phyloP scores from a whole-genome alignment of 2,329 filamentous ascomycete species.

The Proliferodiscus dingleyae region DNA sequence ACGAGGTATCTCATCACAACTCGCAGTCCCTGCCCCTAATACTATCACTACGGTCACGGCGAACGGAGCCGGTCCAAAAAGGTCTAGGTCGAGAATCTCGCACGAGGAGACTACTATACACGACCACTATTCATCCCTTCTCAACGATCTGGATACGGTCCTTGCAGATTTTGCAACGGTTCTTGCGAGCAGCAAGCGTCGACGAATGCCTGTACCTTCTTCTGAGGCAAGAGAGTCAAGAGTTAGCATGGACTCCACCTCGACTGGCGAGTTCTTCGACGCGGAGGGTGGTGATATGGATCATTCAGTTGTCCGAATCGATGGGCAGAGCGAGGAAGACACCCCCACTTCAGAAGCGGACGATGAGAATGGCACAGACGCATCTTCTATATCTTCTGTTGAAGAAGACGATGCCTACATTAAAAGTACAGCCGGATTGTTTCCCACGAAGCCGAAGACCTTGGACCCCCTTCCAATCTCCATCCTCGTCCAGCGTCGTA shows the following conservation, averaged over 20 bases:
- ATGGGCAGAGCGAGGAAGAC: conserved; percentile 66
- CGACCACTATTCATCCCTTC: conserved; percentile 76
- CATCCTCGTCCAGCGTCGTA: conserved; percentile 59
- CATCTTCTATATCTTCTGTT: conserved; percentile 56
- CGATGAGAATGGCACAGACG: conserved; percentile 41
- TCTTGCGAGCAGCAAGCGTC: conserved; percentile 72
- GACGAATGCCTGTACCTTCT: conserved; percentile 54
- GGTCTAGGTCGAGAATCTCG: conserved; percentile 14
- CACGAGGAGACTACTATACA: conserved; percentile 65
- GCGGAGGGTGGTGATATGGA: conserved; percentile 63
- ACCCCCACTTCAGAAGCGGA: conserved; percentile 52
- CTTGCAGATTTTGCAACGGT: conserved; percentile 77
- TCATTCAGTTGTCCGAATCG: conserved; percentile 66
- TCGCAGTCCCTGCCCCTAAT: conserved; percentile 24
- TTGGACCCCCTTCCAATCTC: conserved; percentile 73
- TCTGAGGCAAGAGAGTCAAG: conserved; percentile 40
- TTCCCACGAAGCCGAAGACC: conserved; percentile 70
- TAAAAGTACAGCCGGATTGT: conserved; percentile 63
- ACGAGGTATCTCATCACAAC: conserved; percentile 25
- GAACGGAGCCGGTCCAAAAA: conserved; percentile 18
- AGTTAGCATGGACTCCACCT: conserved; percentile 74
- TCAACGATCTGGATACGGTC: conserved; percentile 78
- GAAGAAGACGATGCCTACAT: conserved; percentile 42
- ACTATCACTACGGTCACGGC: conserved; percentile 21
- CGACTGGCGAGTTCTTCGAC: conserved; percentile 91